Base-by-base conservation (phyloP, 148 eudicot species). In the Amaranthus palmeri region DNA sequence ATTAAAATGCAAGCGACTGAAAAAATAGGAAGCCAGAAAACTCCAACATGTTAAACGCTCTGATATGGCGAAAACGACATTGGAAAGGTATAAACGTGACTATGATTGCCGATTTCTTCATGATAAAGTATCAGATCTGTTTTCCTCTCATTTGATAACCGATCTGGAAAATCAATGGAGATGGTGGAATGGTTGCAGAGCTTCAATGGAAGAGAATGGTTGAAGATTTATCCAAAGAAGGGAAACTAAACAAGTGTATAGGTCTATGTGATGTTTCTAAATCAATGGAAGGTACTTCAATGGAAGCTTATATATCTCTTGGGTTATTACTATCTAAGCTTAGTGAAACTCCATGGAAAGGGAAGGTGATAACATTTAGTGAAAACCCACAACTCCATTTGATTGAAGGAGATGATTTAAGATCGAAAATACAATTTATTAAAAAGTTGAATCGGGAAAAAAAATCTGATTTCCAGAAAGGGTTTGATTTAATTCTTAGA, bases 161-260 rank as follows among this genome's bases (percentile, higher is more conserved):
- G 81, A 74, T 14, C 4, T 78, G 42, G 74, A 43, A 45, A 18
- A 42, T 2, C 11, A 58, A 71, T 8, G 74, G 71, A 3, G 76
- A 67, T 3, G 74, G 54, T 3, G 77, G 81, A 0, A 78, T 47
- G 42, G 78, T 79, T 8, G 78, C 78, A 7, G 81, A 74, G 71
- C 12, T 79, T 0, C 81, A 74, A 4, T 69, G 78, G 81, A 69
- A 69, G 81, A 74, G 81, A 45, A 79, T 79, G 81, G 78, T 79
- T 6, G 65, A 74, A 9, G 81, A 79, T 5, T 55, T 79, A 46
- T 0, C 6, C 2, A 57, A 57, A 18, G 54, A 47, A 2, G 78
- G 73, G 11, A 64, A 42, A 51, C 4, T 79, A 46, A 72, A 11
- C 8, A 79, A 73, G 58, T 79, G 81, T 57, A 48, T 79, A 18